Evolutionary conservation across 805 yeast genomes (phyloP).

Genomic region (Saccharomyces jurei): DNA sequence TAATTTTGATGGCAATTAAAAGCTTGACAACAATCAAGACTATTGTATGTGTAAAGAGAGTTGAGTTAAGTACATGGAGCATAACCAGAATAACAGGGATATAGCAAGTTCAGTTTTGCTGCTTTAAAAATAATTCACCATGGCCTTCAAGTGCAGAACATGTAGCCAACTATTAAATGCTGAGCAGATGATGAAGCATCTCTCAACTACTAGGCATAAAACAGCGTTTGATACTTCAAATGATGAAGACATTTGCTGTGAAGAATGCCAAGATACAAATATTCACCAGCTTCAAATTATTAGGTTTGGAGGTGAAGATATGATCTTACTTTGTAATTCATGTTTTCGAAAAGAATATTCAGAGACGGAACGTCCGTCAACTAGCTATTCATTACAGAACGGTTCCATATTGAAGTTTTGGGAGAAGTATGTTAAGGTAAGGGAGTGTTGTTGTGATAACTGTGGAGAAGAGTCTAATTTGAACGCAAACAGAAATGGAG

Average conservation of each 20-base stretch:
- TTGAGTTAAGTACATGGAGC: neutral
- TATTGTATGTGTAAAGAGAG: neutral
- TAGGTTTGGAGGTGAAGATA: slow-evolving; percentile 48
- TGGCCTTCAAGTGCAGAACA: slow-evolving; percentile 37
- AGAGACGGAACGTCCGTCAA: slow-evolving; percentile 36
- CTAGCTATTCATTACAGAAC: slow-evolving; percentile 44
- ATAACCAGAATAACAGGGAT: neutral
- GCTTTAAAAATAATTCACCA: neutral
- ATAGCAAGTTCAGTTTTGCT: too few species aligned
- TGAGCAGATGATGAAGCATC: slow-evolving; percentile 43
- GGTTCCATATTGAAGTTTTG: slow-evolving; percentile 48
- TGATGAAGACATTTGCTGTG: slow-evolving; percentile 44
- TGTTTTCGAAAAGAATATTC: slow-evolving; percentile 37
- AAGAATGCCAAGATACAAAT: slow-evolving; percentile 46
- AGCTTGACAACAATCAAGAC: neutral
- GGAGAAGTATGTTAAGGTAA: slow-evolving; percentile 39
- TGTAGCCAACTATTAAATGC: slow-evolving; percentile 34
- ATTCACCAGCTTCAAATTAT: slow-evolving; percentile 45
- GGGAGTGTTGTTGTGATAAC: slow-evolving; percentile 41
- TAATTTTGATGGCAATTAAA: neutral
- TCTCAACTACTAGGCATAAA: slow-evolving; percentile 47
- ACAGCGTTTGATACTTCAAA: slow-evolving; percentile 30
- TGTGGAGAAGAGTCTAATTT: slow-evolving; percentile 40
- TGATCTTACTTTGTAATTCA: slow-evolving; percentile 40
- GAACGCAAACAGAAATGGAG: slow-evolving; percentile 26